Base-by-base conservation (phyloP, 2,329 filamentous ascomycete species). In the Xylariaceae sp. region DNA sequence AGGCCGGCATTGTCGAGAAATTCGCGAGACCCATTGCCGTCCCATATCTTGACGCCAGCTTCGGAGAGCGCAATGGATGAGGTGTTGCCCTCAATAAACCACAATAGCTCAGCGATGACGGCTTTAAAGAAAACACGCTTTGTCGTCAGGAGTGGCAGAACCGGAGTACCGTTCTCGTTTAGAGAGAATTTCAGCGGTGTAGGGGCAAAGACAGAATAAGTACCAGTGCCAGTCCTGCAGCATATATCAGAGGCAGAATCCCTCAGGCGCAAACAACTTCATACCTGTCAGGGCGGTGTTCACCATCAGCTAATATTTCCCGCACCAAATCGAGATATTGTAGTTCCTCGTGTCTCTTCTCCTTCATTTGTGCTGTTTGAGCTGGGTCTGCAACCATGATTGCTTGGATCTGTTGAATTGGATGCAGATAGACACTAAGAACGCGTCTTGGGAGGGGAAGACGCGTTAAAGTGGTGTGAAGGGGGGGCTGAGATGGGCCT, bases 81-180 rank as follows among this genome's bases (percentile, higher is more conserved):
- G 3, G 93, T 98, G 60, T 74, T 81, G 60, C 89, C 93, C 36
- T 82, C 79, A 56, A 98, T 77, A 69, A 98, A 98, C 93, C 93
- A 98, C 50, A 98, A 83, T 1, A 98, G 83, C 68, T 98, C 93
- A 54, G 84, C 87, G 52, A 97, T 76, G 40, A 98, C 86, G 58
- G 91, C 92, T 49, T 88, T 86, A 23, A 88, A 79, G 70, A 96
- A 97, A 58, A 98, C 93, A 56, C 93, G 89, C 67, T 98, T 98
- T 3, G 93, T 98, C 4, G 93, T 98, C 16, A 98, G 83, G 56
- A 98, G 88, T 20, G 93, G 93, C 17, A 98, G 80, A 57, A 96
- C 75, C 2, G 85, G 83, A 1, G 58, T 59, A 48, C 73, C 74
- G 48, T 72, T 61, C 51, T 79, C 75, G 52, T 85, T 86, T 53